Evolutionary conservation across 2,329 filamentous ascomycete species (phyloP).

Genomic region (Monosporascus sp.): DNA sequence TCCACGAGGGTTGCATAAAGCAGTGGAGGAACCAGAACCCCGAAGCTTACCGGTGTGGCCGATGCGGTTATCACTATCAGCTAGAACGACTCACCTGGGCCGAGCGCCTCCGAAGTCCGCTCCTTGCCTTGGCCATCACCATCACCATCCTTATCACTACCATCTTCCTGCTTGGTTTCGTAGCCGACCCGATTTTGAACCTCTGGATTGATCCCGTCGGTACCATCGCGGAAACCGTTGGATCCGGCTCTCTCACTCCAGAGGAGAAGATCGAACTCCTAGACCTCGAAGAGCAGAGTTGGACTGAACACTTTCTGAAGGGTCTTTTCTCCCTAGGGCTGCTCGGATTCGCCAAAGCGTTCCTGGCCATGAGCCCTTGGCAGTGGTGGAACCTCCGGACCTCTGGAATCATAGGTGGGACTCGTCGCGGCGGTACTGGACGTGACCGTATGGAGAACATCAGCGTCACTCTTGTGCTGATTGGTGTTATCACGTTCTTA

Average conservation of each 20-base stretch:
- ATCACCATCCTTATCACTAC: slow-evolving; percentile 63
- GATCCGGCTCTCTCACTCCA: slow-evolving; percentile 34
- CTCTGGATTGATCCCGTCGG: slow-evolving; percentile 76
- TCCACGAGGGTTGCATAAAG: slow-evolving; percentile 85
- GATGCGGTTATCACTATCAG: slow-evolving; percentile 78
- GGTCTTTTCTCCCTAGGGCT: slow-evolving; percentile 86
- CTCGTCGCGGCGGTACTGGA: slow-evolving; percentile 57
- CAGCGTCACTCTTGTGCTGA: slow-evolving; percentile 70
- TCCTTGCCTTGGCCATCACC: slow-evolving; percentile 67
- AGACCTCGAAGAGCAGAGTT: slow-evolving; percentile 53
- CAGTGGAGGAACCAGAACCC: slow-evolving; percentile 71
- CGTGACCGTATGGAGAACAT: slow-evolving; percentile 74
- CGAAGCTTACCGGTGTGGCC: slow-evolving; percentile 84
- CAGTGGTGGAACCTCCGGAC: slow-evolving; percentile 71
- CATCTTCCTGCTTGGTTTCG: slow-evolving; percentile 80
- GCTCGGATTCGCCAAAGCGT: slow-evolving; percentile 76
- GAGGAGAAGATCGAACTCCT: slow-evolving; percentile 36
- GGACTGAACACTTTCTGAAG: slow-evolving; percentile 82
- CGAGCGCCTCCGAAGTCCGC: slow-evolving; percentile 60
- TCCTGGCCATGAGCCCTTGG: slow-evolving; percentile 69
- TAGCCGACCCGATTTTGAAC: slow-evolving; percentile 89
- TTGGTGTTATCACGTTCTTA: slow-evolving; percentile 77
- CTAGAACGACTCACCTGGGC: slow-evolving; percentile 74
- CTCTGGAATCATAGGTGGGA: slow-evolving; percentile 49
- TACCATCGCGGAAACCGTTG: slow-evolving; percentile 49